Percentiles rank a stretch among this genome's conserved stretches.
Evolutionary conservation across 139 green algal genomes (phyloP).

Genomic region (Tetratostichococcus sp.): DNA sequence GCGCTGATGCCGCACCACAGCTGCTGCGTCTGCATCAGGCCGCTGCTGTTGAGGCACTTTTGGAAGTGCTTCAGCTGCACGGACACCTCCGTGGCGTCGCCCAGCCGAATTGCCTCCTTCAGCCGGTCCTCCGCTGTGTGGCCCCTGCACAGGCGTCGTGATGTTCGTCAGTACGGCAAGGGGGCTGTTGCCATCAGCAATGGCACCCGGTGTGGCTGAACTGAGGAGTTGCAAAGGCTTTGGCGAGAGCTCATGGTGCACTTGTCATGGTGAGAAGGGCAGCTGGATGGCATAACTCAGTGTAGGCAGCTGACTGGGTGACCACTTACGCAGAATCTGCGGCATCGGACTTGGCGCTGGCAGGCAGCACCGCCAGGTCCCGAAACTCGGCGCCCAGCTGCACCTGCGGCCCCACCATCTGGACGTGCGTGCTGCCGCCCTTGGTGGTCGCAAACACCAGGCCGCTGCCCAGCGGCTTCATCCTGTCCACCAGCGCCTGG

Average conservation of each 20-base stretch:
- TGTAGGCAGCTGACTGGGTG: too few species aligned
- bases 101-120: conserved; percentile 29
- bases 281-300: too few species aligned
- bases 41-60: conserved; percentile 42
- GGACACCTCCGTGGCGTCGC: conserved; percentile 26
- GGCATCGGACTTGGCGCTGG: not conserved
- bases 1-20: conserved; percentile 55
- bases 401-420: conserved; percentile 25
- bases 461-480: conserved; percentile 52
- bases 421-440: conserved; percentile 59
- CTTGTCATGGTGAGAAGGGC: too few species aligned
- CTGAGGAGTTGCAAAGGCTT: too few species aligned
- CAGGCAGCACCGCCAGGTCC: conserved; percentile 46
- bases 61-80: conserved; percentile 63
- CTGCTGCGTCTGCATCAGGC: conserved; percentile 49
- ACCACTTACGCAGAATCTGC: conserved; percentile 16
- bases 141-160: conserved; percentile 17
- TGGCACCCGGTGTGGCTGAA: too few species aligned
- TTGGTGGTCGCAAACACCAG: conserved; percentile 38
- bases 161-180: too few species aligned
- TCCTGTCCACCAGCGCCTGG: conserved; percentile 50
- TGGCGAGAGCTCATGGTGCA: too few species aligned
- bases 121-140: conserved; percentile 42
- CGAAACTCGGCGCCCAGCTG: conserved; percentile 52
- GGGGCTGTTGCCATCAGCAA: too few species aligned